Evolutionary conservation across 2,329 filamentous ascomycete genomes (phyloP).

Genomic region (Colletotrichum shisoi): DNA sequence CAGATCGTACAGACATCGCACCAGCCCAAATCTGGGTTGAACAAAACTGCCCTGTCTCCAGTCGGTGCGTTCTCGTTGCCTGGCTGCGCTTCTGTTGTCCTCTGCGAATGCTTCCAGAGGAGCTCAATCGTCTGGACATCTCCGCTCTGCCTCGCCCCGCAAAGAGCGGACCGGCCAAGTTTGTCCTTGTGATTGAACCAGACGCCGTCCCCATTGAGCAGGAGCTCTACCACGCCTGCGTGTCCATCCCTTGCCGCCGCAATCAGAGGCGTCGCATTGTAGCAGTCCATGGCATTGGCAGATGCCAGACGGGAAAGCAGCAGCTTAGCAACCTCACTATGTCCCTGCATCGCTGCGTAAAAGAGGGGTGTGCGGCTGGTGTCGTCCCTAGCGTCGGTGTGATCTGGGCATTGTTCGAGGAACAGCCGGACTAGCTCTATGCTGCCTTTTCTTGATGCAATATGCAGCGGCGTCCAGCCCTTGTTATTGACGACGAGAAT

Average conservation of each 20-base stretch:
- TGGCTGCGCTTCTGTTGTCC: not conserved
- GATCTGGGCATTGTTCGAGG: not conserved
- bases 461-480: not conserved
- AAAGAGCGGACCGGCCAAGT: not conserved
- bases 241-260: constrained; percentile 6
- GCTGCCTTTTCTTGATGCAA: not conserved
- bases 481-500: not conserved
- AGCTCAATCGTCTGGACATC: not conserved
- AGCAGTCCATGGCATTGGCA: not conserved
- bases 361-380: not conserved
- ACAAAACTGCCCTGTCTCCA: not conserved
- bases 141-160: not conserved
- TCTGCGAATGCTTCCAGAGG: not conserved
- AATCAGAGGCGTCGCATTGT: constrained; percentile 11
- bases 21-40: accelerated
- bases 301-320: not conserved
- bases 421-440: not conserved
- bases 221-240: not conserved
- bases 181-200: not conserved
- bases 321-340: not conserved
- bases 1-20: not conserved
- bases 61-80: not conserved
- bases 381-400: not conserved
- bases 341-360: not conserved
- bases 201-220: not conserved